These are phyloP conservation scores for Porodaedalea pini DNA, from an alignment of 1,284 basidiomycete genomes.

Conservation along the genomic window DNA sequence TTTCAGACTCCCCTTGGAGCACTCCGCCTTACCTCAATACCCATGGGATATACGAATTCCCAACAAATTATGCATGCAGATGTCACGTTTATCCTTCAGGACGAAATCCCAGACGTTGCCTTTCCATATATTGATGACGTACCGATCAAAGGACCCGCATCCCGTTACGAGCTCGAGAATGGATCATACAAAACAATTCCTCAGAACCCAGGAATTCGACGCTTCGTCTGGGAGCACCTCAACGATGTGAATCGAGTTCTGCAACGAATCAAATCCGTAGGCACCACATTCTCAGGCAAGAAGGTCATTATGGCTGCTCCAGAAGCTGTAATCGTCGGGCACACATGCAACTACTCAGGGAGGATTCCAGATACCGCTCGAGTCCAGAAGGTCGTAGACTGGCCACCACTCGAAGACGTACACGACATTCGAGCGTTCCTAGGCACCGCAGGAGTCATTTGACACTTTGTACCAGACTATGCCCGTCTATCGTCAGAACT, in stretches of 20 bases:
- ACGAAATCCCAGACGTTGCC: neutral
- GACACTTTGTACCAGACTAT: too few relatives aligned
- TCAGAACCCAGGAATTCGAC: constrained; percentile 29
- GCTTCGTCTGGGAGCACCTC: too few relatives aligned
- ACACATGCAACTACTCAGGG: neutral
- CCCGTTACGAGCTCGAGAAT: constrained; percentile 18
- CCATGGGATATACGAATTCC: too few relatives aligned
- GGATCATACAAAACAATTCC: constrained; percentile 28
- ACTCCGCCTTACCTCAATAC: constrained; percentile 22
- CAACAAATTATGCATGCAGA: too few relatives aligned
- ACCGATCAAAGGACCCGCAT: constrained; percentile 12
- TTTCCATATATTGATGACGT: constrained; percentile 10
- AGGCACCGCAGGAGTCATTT: constrained; percentile 12
- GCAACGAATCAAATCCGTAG: constrained; percentile 22
- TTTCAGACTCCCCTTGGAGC: constrained; percentile 24
- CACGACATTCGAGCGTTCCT: constrained; percentile 24
- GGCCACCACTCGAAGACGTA: neutral
- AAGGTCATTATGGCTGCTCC: too few relatives aligned
- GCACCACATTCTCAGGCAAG: constrained; percentile 20
- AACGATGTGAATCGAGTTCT: constrained; percentile 24
- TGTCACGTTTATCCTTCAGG: constrained; percentile 1
- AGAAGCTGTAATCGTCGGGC: constrained; percentile 28
- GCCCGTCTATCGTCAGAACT: constrained; percentile 28
- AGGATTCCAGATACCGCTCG: neutral
- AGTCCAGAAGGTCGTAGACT: neutral